Evolutionary conservation across 805 yeast genomes (phyloP).

Genomic region (Debaryomyces hansenii): DNA sequence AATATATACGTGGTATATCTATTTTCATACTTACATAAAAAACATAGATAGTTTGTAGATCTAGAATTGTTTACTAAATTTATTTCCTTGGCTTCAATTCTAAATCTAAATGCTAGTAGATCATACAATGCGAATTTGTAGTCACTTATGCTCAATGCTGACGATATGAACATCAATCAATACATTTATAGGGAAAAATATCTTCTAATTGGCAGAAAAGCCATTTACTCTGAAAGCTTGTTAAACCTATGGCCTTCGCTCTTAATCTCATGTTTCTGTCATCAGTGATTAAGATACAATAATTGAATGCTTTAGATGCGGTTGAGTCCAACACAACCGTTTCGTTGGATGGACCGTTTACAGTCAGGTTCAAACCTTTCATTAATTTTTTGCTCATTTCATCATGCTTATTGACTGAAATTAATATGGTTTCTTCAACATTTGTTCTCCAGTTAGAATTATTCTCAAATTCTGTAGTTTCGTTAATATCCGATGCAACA

Average conservation of each 20-base stretch:
- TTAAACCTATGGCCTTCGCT: slow-evolving; percentile 56
- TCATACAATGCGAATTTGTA: too few species aligned
- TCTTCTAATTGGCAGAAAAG: slow-evolving; percentile 52
- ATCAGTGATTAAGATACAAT: slow-evolving; percentile 68
- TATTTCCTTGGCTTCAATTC: too few species aligned
- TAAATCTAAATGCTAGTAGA: too few species aligned
- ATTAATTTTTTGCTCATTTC: slow-evolving; percentile 38
- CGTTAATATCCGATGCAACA: slow-evolving; percentile 65
- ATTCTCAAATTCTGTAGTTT: slow-evolving; percentile 71
- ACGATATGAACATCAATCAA: slow-evolving; percentile 33
- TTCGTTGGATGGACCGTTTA: slow-evolving; percentile 8
- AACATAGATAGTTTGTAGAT: neutral
- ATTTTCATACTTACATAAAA: neutral
- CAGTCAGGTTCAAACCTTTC: slow-evolving; percentile 37
- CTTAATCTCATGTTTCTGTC: slow-evolving; percentile 71
- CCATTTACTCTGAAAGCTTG: slow-evolving; percentile 62
- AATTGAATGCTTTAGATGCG: slow-evolving; percentile 47
- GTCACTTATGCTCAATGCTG: too few species aligned
- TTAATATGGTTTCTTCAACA: slow-evolving; percentile 68
- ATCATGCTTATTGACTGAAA: slow-evolving; percentile 46
- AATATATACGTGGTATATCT: neutral
- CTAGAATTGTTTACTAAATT: neutral
- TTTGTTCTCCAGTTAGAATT: slow-evolving; percentile 71
- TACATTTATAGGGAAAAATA: slow-evolving; percentile 50
- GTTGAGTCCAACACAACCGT: slow-evolving; percentile 27